These are phyloP conservation scores for Apiospora koreana DNA, from an alignment of 2,329 filamentous ascomycete species.

Conservation along the genomic window DNA sequence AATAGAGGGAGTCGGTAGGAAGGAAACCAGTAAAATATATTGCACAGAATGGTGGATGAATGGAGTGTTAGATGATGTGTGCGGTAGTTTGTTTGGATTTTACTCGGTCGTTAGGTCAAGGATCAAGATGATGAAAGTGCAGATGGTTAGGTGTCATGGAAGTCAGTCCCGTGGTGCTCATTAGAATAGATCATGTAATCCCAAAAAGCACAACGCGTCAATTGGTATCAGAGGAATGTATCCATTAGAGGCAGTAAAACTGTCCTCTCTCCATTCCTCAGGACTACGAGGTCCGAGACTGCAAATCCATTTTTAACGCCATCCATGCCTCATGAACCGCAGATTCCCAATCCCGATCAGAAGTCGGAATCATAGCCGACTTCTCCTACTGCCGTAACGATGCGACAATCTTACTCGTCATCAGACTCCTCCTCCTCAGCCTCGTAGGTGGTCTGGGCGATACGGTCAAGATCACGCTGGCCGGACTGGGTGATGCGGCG, in stretches of 20 bases:
- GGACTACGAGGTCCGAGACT: conserved; percentile 10
- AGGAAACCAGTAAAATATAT: too few relatives aligned
- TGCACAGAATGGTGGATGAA: too few relatives aligned
- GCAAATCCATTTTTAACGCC: conserved; percentile 14
- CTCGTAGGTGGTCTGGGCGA: conserved; percentile 79
- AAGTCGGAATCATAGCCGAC: conserved; percentile 7
- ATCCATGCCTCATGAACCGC: conserved; percentile 14
- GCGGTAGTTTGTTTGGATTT: not conserved
- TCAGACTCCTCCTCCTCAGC: conserved; percentile 69
- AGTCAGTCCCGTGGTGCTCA: not conserved
- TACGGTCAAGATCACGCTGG: conserved; percentile 98
- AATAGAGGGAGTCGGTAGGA: too few relatives aligned
- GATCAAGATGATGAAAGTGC: not conserved
- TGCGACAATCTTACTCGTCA: conserved; percentile 57
- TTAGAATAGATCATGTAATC: not conserved
- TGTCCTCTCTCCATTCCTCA: conserved; percentile 11
- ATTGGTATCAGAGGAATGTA: conserved; percentile 12
- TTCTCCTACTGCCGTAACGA: conserved; percentile 1
- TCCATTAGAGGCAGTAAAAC: conserved; percentile 3
- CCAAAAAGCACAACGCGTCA: conserved; percentile 4
- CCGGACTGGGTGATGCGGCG: conserved; percentile 97
- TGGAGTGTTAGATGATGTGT: not conserved
- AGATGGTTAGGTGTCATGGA: not conserved
- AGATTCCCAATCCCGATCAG: conserved; percentile 8
- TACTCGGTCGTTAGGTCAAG: not conserved